Percentiles rank a stretch among this genome's conserved stretches.
Evolutionary conservation across 164 flowering plant genomes (phyloP).

Genomic region (Annona squamosa): DNA sequence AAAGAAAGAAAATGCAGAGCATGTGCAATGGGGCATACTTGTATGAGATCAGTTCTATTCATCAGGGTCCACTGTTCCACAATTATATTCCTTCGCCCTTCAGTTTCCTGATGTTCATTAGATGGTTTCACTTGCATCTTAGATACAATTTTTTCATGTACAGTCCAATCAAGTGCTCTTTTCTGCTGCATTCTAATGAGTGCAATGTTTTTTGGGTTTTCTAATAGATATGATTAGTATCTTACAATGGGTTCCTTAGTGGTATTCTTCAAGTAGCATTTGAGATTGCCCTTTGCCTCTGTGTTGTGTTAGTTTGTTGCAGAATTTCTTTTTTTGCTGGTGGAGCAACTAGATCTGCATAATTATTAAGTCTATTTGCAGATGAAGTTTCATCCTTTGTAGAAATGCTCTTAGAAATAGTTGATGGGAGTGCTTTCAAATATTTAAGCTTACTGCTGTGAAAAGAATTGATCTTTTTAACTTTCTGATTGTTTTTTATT

Average conservation of each 20-base stretch:
- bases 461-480: background rate
- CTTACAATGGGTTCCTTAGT: background rate
- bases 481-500: constrained; percentile 2
- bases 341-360: too few relatives aligned
- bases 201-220: background rate
- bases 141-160: background rate
- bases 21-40: background rate
- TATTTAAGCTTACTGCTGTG: background rate
- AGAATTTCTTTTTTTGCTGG: too few relatives aligned
- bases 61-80: background rate
- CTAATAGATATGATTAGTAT: background rate
- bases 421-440: background rate
- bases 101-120: background rate
- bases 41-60: background rate
- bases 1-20: background rate
- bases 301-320: too few relatives aligned
- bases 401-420: too few relatives aligned
- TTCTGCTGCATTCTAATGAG: background rate
- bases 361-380: too few relatives aligned
- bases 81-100: background rate
- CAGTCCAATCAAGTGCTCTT: background rate
- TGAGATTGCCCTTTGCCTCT: background rate
- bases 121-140: background rate
- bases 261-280: background rate
- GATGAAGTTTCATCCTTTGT: too few relatives aligned